Evolutionary conservation across 768 basidiomycete species (phyloP), one percentile per base, ranked within the genome.

Genomic region (Auricularia cornea): DNA sequence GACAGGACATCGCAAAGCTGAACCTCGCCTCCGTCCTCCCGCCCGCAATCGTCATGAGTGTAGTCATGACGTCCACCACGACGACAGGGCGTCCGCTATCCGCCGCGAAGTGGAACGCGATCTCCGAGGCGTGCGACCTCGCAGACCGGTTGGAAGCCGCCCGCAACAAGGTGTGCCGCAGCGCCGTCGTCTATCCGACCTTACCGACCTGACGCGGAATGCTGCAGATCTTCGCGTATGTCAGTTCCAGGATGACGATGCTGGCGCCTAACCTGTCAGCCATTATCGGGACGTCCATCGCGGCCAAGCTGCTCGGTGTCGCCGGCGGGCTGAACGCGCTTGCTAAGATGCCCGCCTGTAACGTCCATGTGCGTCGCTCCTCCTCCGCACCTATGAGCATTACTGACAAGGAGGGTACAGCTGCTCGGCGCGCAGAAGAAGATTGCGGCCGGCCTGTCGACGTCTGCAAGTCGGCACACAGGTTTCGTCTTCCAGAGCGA

Each of bases 231-330:
- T 96, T 98, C 78, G 88, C 91, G 81, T 99, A 98, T 83, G 97
- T 99, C 75, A 96, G 95, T 81, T 96, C 93, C 70, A 85, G 97
- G 79, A 98, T 99, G 93, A 92, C 93, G 78, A 85, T 94, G 63
- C 89, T 99, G 72, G 96, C 97, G 69, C 97, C 97, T 71, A 99
- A 99, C 76, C 85, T 99, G 73, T 96, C 94, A 71, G 89, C 92
- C 75, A 97, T 99, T 77, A 92, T 98, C 78, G 96, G 97, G 75
- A 97, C 97, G 64, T 94, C 91, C 70, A 96, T 94, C 81, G 97
- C 97, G 62, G 97, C 97, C 57, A 99, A 99, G 80, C 78, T 99
- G 61, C 86, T 99, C 44, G 97, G 97, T 72, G 92, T 98, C 60
- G 94, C 97, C 44, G 97, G 97, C 63, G 97, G 97, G 63, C 82